Conservation (phyloP, 805 yeast genomes). For the Zygoascus flipseniorum region DNA sequence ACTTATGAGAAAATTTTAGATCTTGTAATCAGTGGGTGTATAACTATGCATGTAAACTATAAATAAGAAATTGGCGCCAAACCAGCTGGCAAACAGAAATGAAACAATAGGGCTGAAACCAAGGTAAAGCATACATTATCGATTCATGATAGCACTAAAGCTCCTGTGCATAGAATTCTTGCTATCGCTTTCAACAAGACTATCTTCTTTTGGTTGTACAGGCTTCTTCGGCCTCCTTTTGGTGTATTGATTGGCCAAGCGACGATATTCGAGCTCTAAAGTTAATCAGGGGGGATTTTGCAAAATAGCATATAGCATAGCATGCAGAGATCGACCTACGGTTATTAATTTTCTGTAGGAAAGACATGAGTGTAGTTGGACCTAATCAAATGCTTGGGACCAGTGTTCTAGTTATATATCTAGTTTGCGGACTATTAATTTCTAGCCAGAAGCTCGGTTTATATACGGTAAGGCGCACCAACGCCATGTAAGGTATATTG, state of each 20-base stretch:
- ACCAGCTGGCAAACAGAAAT: not conserved
- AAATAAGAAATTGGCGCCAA: not conserved
- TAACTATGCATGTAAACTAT: not conserved
- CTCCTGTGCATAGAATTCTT: not conserved
- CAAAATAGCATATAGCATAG: not conserved
- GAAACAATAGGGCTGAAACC: not conserved
- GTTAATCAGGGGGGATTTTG: not conserved
- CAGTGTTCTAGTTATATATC: too few species aligned
- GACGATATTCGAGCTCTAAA: conserved; percentile 13
- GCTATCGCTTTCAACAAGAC: not conserved
- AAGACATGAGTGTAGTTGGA: not conserved
- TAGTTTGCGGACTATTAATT: too few species aligned
- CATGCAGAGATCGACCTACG: not conserved
- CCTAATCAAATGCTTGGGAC: too few species aligned
- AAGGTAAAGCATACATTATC: not conserved
- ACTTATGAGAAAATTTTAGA: too few species aligned
- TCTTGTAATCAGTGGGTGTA: not conserved
- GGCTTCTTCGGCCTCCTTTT: conserved; percentile 7
- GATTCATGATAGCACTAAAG: not conserved
- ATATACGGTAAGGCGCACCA: too few species aligned
- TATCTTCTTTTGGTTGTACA: not conserved
- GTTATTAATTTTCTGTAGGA: not conserved
- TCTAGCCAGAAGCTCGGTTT: too few species aligned
- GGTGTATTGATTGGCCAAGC: conserved; percentile 13
- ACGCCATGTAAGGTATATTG: too few species aligned